Conservation (phyloP, 2,329 filamentous ascomycete species). For the Fusarium pseudoanthophilum region DNA sequence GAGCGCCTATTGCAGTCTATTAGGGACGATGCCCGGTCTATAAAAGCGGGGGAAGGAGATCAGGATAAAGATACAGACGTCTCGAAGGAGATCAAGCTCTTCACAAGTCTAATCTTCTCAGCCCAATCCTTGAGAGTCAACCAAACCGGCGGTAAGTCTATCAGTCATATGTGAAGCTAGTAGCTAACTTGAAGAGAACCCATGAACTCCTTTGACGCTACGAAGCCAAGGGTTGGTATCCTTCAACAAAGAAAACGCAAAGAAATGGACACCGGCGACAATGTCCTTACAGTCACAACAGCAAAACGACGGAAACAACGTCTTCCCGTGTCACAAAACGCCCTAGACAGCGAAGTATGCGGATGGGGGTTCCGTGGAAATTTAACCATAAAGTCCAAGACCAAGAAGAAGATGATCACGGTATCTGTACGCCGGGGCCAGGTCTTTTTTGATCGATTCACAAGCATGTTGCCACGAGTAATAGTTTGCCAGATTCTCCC, state of each 20-base stretch:
- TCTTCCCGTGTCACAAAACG: fast-evolving
- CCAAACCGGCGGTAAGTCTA: not conserved
- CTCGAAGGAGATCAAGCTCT: not conserved
- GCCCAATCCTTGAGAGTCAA: not conserved
- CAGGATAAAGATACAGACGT: fast-evolving
- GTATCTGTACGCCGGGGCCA: fast-evolving
- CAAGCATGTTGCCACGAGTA: not conserved
- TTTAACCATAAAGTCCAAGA: fast-evolving
- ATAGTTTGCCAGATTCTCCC: not conserved
- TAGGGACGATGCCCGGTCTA: fast-evolving
- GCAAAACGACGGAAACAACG: fast-evolving
- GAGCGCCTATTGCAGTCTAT: not conserved
- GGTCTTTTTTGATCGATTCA: fast-evolving
- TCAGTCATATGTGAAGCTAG: no score
- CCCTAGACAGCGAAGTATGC: fast-evolving
- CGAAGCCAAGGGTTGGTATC: not conserved
- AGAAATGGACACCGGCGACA: not conserved
- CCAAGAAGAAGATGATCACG: not conserved
- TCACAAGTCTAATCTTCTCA: not conserved
- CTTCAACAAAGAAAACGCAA: not conserved
- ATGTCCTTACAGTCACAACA: fast-evolving
- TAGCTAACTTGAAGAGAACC: fast-evolving
- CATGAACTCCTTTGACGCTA: fast-evolving
- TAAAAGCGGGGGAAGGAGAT: fast-evolving
- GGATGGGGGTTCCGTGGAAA: not conserved